phyloP scores from a whole-genome alignment of 208 protist species.

The Trypanosoma cruzi region DNA sequence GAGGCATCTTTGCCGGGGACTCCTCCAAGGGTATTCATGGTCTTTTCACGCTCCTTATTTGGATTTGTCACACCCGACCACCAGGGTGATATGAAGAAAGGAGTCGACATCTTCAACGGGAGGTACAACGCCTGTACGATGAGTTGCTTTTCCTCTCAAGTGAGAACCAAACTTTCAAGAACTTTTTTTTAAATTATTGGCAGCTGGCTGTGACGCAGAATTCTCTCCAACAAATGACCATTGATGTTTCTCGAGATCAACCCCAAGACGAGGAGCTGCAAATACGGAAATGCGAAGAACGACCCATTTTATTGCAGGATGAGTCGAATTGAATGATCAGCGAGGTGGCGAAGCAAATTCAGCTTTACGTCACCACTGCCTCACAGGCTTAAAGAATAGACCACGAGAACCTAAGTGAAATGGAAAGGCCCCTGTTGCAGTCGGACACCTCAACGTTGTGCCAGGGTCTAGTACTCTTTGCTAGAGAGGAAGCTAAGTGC shows the following conservation, averaged over 20 bases:
- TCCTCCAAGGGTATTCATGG: neutral
- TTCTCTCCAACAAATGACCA: constrained; percentile 35
- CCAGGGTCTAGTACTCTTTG: too few relatives aligned
- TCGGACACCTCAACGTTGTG: too few relatives aligned
- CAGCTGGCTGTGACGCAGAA: constrained; percentile 33
- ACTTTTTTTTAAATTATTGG: constrained; percentile 38
- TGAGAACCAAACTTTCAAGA: constrained; percentile 50
- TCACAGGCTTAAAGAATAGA: too few relatives aligned
- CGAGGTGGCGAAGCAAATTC: constrained; percentile 38
- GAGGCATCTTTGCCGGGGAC: neutral
- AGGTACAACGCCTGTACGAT: constrained; percentile 48
- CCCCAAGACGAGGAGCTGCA: constrained; percentile 41
- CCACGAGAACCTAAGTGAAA: too few relatives aligned
- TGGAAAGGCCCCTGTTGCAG: too few relatives aligned
- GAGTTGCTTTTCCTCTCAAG: constrained; percentile 51
- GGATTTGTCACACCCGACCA: neutral
- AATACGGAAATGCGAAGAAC: constrained; percentile 15
- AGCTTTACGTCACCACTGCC: constrained; percentile 40
- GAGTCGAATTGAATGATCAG: constrained; percentile 31
- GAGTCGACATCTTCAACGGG: constrained; percentile 40
- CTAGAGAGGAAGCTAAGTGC: too few relatives aligned
- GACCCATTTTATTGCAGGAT: neutral
- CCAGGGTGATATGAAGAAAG: constrained; percentile 19
- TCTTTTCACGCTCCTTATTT: neutral
- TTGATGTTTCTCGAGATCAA: constrained; percentile 50